Evolutionary conservation across 2,329 filamentous ascomycete species (phyloP).

Genomic region (Arthrobotrys conoides): DNA sequence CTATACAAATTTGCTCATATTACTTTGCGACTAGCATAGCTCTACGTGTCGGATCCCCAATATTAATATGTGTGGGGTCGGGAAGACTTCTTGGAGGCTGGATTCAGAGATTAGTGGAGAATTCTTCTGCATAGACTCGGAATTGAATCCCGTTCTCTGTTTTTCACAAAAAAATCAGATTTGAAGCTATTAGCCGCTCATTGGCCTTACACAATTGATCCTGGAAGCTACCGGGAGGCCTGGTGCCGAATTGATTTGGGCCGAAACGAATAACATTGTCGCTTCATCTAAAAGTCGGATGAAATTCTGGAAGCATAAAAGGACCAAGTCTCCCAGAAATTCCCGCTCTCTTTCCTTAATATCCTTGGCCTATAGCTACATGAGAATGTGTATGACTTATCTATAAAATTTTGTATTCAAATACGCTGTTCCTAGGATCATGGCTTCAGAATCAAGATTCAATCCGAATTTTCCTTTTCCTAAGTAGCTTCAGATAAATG

Average conservation of each 20-base stretch:
- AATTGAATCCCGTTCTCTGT: slow-evolving; percentile 32
- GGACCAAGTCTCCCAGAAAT: not conserved
- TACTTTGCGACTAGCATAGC: not conserved
- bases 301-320: not conserved
- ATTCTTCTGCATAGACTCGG: slow-evolving; percentile 20
- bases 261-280: not conserved
- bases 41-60: not conserved
- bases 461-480: not conserved
- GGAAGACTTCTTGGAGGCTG: not conserved
- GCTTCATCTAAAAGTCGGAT: slow-evolving; percentile 11
- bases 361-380: too few species aligned
- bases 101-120: not conserved
- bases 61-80: slow-evolving; percentile 2
- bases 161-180: not conserved
- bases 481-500: not conserved
- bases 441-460: not conserved
- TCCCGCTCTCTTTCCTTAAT: too few species aligned
- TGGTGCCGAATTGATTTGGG: slow-evolving; percentile 16
- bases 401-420: not conserved
- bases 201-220: not conserved
- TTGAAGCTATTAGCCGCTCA: not conserved
- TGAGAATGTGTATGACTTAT: too few species aligned
- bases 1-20: not conserved
- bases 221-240: slow-evolving; percentile 16
- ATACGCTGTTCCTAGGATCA: too few species aligned